Evolutionary conservation across 306 rosid genomes (phyloP).

Genomic region (cucumber (Cucumis sativus)): Cucumber_9930_V3 NC_026658.2:5361501-5362000

Average conservation of each 20-base stretch:
- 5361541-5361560: not conserved
- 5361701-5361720: conserved; percentile 87
- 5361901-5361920: not conserved
- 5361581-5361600: not conserved
- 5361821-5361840: not conserved
- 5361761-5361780: conserved; percentile 2
- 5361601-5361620: not conserved
- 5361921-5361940: not conserved
- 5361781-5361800: not conserved
- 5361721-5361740: conserved; percentile 55
- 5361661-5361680: conserved; percentile 26
- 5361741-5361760: conserved; percentile 16
- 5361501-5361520: not conserved
- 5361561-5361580: not conserved
- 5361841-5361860: not conserved
- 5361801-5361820: not conserved
- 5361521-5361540: not conserved
- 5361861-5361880: not conserved
- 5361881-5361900: not conserved
- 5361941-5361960: not conserved
- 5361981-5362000: not conserved
- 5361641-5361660: not conserved
- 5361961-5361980: not conserved
- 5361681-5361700: conserved; percentile 85
- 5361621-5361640: not conserved